Percentiles rank a stretch among this genome's conserved stretches.
These are phyloP conservation scores for Arthrobotrys entomopaga DNA, from an alignment of 2,329 filamentous ascomycete species.

Conservation along the genomic window DNA sequence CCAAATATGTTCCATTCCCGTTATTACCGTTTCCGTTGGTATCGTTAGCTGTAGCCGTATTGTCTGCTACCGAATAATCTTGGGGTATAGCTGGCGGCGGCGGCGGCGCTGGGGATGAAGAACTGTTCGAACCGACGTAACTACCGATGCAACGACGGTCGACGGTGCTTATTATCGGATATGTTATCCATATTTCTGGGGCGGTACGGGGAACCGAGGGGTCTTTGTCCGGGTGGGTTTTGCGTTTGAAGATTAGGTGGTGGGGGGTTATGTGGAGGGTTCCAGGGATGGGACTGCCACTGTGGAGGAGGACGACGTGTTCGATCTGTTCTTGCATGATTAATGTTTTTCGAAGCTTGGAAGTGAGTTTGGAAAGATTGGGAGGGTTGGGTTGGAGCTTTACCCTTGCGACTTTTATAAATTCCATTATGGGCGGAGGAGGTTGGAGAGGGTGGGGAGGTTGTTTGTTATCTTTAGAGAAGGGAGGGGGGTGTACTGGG, in stretches of 20 bases:
- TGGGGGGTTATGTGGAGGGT: constrained; percentile 72
- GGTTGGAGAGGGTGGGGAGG: not conserved
- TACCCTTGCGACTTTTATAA: constrained; percentile 59
- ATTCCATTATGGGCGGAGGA: constrained; percentile 56
- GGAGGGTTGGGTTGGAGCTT: not conserved
- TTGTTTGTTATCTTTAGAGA: not conserved
- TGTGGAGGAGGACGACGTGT: constrained; percentile 71
- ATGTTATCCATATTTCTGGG: constrained; percentile 89
- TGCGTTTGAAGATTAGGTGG: constrained; percentile 66
- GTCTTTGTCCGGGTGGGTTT: constrained; percentile 34
- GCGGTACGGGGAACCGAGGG: constrained; percentile 29
- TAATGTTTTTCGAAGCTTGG: not conserved
- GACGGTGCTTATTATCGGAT: constrained; percentile 87
- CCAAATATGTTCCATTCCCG: not conserved
- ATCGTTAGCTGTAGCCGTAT: constrained; percentile 68
- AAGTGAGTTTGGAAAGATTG: constrained; percentile 4
- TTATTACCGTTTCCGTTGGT: constrained; percentile 72
- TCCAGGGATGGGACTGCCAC: constrained; percentile 69
- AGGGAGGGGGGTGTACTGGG: constrained; percentile 6
- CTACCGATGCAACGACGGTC: constrained; percentile 46
- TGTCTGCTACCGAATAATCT: constrained; percentile 61
- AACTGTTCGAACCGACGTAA: constrained; percentile 8
- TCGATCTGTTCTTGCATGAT: constrained; percentile 66
- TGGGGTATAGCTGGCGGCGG: not conserved
- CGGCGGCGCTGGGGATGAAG: not conserved